These are phyloP conservation scores for Eucalyptus lansdowneana DNA, from an alignment of 345 rosid species.

Conservation along the genomic window DNA sequence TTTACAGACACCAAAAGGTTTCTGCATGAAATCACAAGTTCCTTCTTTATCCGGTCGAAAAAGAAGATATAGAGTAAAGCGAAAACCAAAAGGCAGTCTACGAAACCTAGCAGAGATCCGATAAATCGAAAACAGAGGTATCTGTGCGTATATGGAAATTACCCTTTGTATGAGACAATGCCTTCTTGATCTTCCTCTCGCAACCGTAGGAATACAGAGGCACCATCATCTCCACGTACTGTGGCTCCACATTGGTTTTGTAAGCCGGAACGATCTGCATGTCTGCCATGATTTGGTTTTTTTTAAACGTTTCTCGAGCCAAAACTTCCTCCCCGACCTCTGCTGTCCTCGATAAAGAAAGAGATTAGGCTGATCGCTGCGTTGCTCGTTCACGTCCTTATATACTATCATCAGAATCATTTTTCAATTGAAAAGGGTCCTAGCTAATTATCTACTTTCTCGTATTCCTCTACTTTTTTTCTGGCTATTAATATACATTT, in stretches of 20 bases:
- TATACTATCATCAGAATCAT: background rate
- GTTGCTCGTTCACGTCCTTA: background rate
- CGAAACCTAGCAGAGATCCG: background rate
- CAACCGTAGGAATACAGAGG: conserved; percentile 87
- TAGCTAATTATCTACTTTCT: background rate
- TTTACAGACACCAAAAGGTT: background rate
- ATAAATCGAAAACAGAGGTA: background rate
- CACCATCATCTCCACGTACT: conserved; percentile 87
- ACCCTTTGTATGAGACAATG: conserved; percentile 80
- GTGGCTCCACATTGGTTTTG: conserved; percentile 68
- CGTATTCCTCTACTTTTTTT: background rate
- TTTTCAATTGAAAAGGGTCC: background rate
- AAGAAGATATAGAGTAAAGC: background rate
- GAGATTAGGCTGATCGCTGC: background rate
- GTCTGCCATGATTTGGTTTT: conserved; percentile 24
- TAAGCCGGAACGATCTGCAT: conserved; percentile 58
- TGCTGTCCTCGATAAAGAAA: background rate
- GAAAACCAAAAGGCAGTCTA: background rate
- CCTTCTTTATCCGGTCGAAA: background rate
- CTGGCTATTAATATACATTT: background rate
- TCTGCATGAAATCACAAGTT: background rate
- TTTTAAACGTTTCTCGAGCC: background rate
- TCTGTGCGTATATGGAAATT: background rate
- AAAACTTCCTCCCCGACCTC: background rate
- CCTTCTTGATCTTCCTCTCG: conserved; percentile 61